Percentiles rank a stretch among this genome's conserved stretches.
Conservation (phyloP, 352 stramenopile species). For the Globisporangium megalacanthum region DNA sequence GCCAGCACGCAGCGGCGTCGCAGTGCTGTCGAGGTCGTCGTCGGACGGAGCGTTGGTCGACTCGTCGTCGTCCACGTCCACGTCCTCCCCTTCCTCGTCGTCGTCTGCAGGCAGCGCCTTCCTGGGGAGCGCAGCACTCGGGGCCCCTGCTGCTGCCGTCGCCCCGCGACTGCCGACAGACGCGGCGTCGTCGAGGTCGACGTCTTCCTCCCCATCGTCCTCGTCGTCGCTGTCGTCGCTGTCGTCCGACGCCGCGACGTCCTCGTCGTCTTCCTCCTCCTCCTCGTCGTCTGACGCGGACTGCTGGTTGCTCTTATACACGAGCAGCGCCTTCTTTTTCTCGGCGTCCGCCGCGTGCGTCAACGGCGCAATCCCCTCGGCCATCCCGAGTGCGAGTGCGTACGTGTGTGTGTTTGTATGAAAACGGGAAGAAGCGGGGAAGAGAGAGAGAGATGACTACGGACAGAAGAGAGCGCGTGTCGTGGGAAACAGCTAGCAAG, state of each 20-base stretch:
- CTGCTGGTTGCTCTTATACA: slow-evolving; percentile 71
- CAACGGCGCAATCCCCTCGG: neutral
- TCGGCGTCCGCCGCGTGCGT: slow-evolving; percentile 18
- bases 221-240: slow-evolving; percentile 29
- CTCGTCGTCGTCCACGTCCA: slow-evolving; percentile 42
- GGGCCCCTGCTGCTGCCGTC: neutral
- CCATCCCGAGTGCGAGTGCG: neutral
- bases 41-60: slow-evolving; percentile 66
- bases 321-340: slow-evolving; percentile 72
- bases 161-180: slow-evolving; percentile 7
- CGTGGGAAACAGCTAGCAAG: too few species aligned
- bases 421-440: too few species aligned
- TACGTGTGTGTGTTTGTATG: too few species aligned
- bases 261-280: slow-evolving; percentile 33
- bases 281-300: slow-evolving; percentile 58
- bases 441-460: neutral
- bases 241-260: slow-evolving; percentile 14
- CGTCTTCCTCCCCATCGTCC: slow-evolving; percentile 14
- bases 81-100: slow-evolving; percentile 19
- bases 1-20: slow-evolving; percentile 32
- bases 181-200: slow-evolving; percentile 11
- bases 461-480: too few species aligned
- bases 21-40: slow-evolving; percentile 66
- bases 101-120: slow-evolving; percentile 13
- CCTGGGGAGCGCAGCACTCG: neutral